A percentile compares a stretch with the other conserved stretches of the same genome.
phyloP scores from a whole-genome alignment of 495 filamentous ascomycete genomes.

The Delitschia confertaspora region DNA sequence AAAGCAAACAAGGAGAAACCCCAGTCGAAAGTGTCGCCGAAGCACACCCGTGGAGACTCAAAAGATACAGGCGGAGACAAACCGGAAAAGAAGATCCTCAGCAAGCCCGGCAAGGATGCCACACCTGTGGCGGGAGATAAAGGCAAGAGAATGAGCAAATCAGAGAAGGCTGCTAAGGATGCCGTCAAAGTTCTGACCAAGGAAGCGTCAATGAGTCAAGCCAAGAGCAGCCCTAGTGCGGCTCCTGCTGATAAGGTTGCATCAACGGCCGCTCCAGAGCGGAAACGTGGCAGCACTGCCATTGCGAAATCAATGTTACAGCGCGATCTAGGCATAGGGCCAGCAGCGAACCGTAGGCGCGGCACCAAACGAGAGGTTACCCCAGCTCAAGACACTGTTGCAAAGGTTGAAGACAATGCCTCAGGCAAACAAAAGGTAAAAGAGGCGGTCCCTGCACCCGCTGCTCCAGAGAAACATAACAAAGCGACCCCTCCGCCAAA shows the following conservation, averaged over 20 bases:
- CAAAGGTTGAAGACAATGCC: conserved; percentile 29
- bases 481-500: conserved; percentile 16
- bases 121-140: conserved; percentile 38
- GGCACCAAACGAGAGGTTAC: conserved; percentile 38
- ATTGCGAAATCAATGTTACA: conserved; percentile 80
- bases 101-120: conserved; percentile 27
- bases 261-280: conserved; percentile 36
- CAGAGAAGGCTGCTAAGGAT: conserved; percentile 60
- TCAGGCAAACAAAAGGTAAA: conserved; percentile 15
- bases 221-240: conserved; percentile 9
- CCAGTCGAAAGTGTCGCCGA: conserved; percentile 39
- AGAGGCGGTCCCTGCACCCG: conserved; percentile 11
- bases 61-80: conserved; percentile 54
- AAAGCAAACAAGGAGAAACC: conserved; percentile 79
- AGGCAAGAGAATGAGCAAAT: conserved; percentile 39
- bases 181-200: conserved; percentile 72
- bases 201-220: conserved; percentile 42
- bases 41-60: conserved; percentile 37
- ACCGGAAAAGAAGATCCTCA: conserved; percentile 40
- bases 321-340: conserved; percentile 75
- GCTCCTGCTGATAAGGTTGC: conserved; percentile 22
- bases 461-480: background rate
- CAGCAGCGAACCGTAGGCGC: conserved; percentile 38
- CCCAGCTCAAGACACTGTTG: conserved; percentile 9
- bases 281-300: conserved; percentile 59